These are phyloP conservation scores for Magnusiomyces ingens DNA, from an alignment of 1,139 yeast genomes.

Conservation along the genomic window DNA sequence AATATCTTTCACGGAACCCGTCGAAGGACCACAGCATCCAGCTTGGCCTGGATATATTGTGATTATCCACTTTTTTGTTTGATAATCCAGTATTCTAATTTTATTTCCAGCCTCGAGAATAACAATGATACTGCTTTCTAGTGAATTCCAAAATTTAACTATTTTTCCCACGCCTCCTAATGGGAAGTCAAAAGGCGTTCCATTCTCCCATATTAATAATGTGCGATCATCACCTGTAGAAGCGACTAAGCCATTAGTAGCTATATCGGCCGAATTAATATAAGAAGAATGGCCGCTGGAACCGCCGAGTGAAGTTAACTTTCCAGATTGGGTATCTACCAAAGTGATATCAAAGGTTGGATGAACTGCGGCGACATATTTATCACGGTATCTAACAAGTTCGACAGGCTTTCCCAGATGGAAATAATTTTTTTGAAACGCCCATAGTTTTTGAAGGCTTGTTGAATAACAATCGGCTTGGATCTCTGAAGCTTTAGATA, in stretches of 20 bases:
- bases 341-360: slow-evolving; percentile 23
- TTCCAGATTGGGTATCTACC: slow-evolving; percentile 12
- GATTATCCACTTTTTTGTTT: slow-evolving; percentile 28
- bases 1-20: slow-evolving; percentile 25
- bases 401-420: slow-evolving; percentile 23
- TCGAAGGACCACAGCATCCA: slow-evolving; percentile 20
- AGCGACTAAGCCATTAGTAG: slow-evolving; percentile 29
- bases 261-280: slow-evolving; percentile 31
- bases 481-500: slow-evolving; percentile 11
- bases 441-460: slow-evolving; percentile 19
- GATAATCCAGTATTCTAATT: slow-evolving; percentile 32
- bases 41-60: slow-evolving; percentile 29
- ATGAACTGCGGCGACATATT: slow-evolving; percentile 24
- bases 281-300: slow-evolving; percentile 26
- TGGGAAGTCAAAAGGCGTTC: slow-evolving; percentile 18
- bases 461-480: slow-evolving; percentile 13
- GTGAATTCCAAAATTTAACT: slow-evolving; percentile 33
- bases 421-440: slow-evolving; percentile 14
- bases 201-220: slow-evolving; percentile 30
- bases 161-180: slow-evolving; percentile 26
- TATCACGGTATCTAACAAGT: slow-evolving; percentile 18
- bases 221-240: slow-evolving; percentile 32
- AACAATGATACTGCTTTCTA: slow-evolving; percentile 30
- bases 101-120: slow-evolving; percentile 32
- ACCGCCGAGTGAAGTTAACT: slow-evolving; percentile 19